A percentile compares a stretch with the other conserved stretches of the same genome.
phyloP scores from a whole-genome alignment of 257 asterid genomes.

The Buddleja alternifolia region DNA sequence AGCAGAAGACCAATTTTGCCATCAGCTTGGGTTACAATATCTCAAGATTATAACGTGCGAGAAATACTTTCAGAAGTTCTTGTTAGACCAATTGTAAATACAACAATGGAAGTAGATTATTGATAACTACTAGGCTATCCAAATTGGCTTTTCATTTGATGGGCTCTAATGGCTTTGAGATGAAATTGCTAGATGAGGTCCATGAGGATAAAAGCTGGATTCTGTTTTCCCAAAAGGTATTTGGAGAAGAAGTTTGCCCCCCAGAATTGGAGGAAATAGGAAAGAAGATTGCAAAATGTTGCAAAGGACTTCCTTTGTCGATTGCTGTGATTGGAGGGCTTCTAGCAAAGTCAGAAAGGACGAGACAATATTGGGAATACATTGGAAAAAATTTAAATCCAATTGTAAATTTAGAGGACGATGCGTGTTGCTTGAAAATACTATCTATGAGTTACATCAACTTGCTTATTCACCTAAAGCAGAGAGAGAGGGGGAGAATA shows the following conservation, averaged over 20 bases:
- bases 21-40: too few relatives aligned
- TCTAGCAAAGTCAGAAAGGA: not conserved
- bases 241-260: not conserved
- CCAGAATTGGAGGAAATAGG: constrained; percentile 9
- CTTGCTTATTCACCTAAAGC: constrained; percentile 16
- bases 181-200: not conserved
- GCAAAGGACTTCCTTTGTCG: constrained; percentile 23
- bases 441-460: constrained; percentile 5
- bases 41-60: too few relatives aligned
- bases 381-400: not conserved
- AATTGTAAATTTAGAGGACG: not conserved
- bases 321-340: constrained; percentile 20
- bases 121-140: too few relatives aligned
- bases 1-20: too few relatives aligned
- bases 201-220: constrained; percentile 3
- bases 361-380: not conserved
- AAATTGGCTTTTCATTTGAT: not conserved
- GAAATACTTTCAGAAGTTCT: too few relatives aligned
- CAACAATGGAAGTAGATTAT: too few relatives aligned
- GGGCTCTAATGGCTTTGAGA: not conserved
- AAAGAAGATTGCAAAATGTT: not conserved
- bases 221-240: not conserved
- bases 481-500: too few relatives aligned
- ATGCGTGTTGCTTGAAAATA: not conserved
- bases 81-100: too few relatives aligned